Evolutionary conservation across 768 basidiomycete species (phyloP).

Genomic region (Candolleomyces eurysporus): DNA sequence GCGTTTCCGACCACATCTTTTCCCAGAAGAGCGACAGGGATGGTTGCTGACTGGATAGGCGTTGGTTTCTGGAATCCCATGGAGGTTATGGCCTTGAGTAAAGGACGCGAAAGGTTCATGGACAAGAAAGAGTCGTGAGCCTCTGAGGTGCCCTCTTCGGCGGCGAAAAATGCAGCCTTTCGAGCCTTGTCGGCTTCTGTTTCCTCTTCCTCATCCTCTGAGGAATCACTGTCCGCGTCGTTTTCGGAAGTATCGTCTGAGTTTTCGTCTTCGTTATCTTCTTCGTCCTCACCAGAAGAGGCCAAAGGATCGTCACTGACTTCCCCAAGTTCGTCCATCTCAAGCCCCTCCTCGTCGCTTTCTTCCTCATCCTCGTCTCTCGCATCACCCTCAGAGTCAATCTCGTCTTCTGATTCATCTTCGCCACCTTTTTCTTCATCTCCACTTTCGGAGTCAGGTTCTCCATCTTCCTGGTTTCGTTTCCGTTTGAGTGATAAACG

Average conservation of each 20-base stretch:
- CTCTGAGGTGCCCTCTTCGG: constrained; percentile 45
- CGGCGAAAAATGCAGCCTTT: constrained; percentile 88
- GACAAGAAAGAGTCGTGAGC: constrained; percentile 79
- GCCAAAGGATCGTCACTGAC: constrained; percentile 37
- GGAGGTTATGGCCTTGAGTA: constrained; percentile 85
- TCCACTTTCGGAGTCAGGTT: constrained; percentile 28
- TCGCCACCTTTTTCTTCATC: constrained; percentile 25
- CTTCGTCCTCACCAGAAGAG: constrained; percentile 2
- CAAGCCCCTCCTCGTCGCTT: constrained; percentile 8
- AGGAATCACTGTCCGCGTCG: constrained; percentile 24
- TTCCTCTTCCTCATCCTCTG: constrained; percentile 45
- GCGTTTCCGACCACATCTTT: constrained; percentile 96
- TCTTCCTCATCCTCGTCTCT: constrained; percentile 16
- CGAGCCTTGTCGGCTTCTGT: constrained; percentile 69
- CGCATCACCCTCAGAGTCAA: constrained; percentile 29
- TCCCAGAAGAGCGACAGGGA: constrained; percentile 90
- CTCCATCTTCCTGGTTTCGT: constrained; percentile 40
- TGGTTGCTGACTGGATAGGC: constrained; percentile 92
- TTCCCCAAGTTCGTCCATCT: constrained; percentile 10
- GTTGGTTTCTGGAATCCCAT: constrained; percentile 84
- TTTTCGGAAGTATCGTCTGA: background rate
- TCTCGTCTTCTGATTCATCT: constrained; percentile 19
- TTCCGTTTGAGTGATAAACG: constrained; percentile 66
- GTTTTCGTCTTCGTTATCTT: background rate
- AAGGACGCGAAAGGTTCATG: constrained; percentile 94